Evolutionary conservation across 148 eudicot species (phyloP).

Genomic region (Rhododendron mucronatum): DNA sequence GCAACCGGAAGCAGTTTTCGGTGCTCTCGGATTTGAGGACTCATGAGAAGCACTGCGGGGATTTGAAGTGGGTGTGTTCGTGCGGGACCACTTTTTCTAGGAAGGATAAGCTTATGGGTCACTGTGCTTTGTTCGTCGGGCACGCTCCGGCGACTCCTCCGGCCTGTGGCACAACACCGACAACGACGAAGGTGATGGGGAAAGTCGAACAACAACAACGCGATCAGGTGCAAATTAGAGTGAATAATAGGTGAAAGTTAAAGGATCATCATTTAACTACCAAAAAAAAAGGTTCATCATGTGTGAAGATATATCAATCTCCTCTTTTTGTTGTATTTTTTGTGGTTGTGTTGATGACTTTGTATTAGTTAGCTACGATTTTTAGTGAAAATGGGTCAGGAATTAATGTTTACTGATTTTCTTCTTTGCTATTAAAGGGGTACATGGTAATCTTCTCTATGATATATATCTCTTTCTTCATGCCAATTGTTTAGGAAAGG

Average conservation of each 20-base stretch:
- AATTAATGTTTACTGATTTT: background rate
- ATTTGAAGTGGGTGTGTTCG: constrained; percentile 71
- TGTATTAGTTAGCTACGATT: background rate
- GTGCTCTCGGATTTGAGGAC: constrained; percentile 77
- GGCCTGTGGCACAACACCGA: background rate
- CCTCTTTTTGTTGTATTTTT: background rate
- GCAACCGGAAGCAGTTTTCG: constrained; percentile 66
- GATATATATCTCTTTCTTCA: background rate
- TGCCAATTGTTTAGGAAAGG: background rate
- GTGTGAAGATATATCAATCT: background rate
- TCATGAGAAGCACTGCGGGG: constrained; percentile 93
- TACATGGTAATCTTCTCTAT: background rate
- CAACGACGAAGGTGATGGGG: background rate
- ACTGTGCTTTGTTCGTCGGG: constrained; percentile 69
- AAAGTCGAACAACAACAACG: background rate
- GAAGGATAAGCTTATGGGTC: constrained; percentile 93
- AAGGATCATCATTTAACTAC: background rate
- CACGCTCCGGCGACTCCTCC: constrained; percentile 42
- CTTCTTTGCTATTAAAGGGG: background rate
- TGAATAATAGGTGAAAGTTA: background rate
- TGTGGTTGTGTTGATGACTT: background rate
- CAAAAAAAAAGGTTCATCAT: no score
- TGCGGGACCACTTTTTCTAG: constrained; percentile 89
- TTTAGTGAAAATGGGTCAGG: background rate
- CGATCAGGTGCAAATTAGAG: background rate